These are phyloP conservation scores for Colletotrichum sp. DNA, from an alignment of 2,329 filamentous ascomycete genomes.

Conservation along the genomic window DNA sequence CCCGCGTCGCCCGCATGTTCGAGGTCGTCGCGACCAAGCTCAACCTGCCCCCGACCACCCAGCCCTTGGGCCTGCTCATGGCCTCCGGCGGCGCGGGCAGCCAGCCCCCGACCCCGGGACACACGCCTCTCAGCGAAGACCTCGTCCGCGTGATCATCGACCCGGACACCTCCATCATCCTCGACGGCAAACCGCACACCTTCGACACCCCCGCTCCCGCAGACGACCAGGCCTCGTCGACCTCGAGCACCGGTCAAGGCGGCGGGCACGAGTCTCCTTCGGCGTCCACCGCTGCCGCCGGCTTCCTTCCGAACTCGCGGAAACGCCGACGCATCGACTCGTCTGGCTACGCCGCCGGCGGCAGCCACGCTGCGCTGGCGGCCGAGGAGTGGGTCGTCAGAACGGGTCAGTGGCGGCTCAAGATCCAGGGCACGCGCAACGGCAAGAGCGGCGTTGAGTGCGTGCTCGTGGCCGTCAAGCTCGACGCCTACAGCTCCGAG, in stretches of 20 bases:
- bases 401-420: constrained; percentile 75
- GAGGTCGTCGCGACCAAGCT: constrained; percentile 84
- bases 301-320: constrained; percentile 39
- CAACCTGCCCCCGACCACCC: constrained; percentile 65
- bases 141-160: constrained; percentile 70
- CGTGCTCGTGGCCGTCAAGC: constrained; percentile 75
- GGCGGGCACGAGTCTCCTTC: constrained; percentile 36
- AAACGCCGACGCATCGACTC: constrained; percentile 51
- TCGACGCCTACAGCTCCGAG: constrained; percentile 75
- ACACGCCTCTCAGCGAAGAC: constrained; percentile 73
- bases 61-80: constrained; percentile 72
- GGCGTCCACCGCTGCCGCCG: constrained; percentile 24
- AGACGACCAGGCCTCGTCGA: constrained; percentile 29
- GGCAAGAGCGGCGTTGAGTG: constrained; percentile 69
- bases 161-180: constrained; percentile 59
- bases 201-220: constrained; percentile 23
- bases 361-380: constrained; percentile 23
- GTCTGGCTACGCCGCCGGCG: constrained; percentile 15
- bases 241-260: constrained; percentile 35
- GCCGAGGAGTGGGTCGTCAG: constrained; percentile 66
- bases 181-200: constrained; percentile 60
- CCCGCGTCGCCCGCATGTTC: constrained; percentile 74
- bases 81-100: constrained; percentile 64
- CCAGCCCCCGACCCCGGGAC: constrained; percentile 69
- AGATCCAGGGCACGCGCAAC: constrained; percentile 59